phyloP scores from a whole-genome alignment of 495 filamentous ascomycete species.

The Polyplosphaeria fusca region DNA sequence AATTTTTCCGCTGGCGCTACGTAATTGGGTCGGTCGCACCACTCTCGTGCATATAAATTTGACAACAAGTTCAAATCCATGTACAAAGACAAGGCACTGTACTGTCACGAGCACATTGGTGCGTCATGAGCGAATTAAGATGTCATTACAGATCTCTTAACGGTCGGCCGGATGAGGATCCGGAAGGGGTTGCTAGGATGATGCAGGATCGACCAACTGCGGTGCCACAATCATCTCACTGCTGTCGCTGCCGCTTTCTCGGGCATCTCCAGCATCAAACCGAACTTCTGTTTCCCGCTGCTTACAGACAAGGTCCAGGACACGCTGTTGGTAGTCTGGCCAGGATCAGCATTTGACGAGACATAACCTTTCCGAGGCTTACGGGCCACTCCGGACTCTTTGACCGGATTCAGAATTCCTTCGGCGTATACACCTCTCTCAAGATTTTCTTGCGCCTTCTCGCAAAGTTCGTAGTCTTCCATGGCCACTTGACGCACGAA shows the following conservation, averaged over 20 bases:
- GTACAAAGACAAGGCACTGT: not conserved
- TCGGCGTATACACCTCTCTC: constrained; percentile 56
- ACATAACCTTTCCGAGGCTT: constrained; percentile 29
- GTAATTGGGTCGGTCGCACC: not conserved
- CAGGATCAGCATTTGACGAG: not conserved
- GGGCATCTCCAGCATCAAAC: constrained; percentile 8
- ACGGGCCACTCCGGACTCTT: constrained; percentile 58
- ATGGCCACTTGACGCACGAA: constrained; percentile 60
- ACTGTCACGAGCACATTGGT: not conserved
- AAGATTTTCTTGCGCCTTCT: constrained; percentile 57
- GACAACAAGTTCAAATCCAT: constrained; percentile 3
- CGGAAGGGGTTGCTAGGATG: constrained; percentile 7
- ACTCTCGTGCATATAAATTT: constrained; percentile 7
- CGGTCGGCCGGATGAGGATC: not conserved
- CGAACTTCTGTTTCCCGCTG: constrained; percentile 44
- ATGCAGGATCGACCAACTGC: constrained; percentile 22
- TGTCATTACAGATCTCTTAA: not conserved
- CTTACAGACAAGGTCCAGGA: constrained; percentile 53
- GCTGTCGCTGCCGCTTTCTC: not conserved
- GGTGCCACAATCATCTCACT: constrained; percentile 2
- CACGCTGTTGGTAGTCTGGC: constrained; percentile 54
- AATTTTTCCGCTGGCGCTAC: constrained; percentile 1
- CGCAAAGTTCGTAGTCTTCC: constrained; percentile 61
- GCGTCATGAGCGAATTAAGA: not conserved
- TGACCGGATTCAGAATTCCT: constrained; percentile 56